phyloP scores from a whole-genome alignment of 305 asterid genomes.

The Fraxinus floribunda region DNA sequence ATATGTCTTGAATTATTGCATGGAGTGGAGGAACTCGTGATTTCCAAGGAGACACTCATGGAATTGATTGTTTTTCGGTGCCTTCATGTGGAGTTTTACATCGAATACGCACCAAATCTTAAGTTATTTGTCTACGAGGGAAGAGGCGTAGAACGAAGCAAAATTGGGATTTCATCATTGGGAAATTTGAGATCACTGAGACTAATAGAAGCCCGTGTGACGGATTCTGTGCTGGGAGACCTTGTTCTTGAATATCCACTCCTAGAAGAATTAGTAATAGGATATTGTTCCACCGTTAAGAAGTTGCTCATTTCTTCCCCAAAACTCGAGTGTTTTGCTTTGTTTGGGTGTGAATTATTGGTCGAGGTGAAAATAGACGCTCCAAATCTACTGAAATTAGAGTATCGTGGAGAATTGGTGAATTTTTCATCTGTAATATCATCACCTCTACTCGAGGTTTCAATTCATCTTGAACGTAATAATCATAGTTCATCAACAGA shows the following conservation, averaged over 20 bases:
- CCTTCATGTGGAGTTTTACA: not conserved
- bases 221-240: not conserved
- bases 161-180: not conserved
- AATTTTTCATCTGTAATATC: not conserved
- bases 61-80: not conserved
- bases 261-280: not conserved
- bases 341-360: not conserved
- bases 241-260: not conserved
- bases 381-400: not conserved
- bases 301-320: not conserved
- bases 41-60: not conserved
- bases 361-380: not conserved
- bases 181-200: not conserved
- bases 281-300: not conserved
- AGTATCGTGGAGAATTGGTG: not conserved
- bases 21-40: not conserved
- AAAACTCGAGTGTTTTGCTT: not conserved
- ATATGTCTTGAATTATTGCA: not conserved
- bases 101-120: not conserved
- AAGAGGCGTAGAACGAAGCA: not conserved
- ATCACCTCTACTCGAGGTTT: not conserved
- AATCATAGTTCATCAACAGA: not conserved
- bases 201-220: not conserved
- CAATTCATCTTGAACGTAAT: not conserved
- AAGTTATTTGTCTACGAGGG: not conserved